Conservation (phyloP, 176 grass and related monocot species). For the Canna indica region DNA sequence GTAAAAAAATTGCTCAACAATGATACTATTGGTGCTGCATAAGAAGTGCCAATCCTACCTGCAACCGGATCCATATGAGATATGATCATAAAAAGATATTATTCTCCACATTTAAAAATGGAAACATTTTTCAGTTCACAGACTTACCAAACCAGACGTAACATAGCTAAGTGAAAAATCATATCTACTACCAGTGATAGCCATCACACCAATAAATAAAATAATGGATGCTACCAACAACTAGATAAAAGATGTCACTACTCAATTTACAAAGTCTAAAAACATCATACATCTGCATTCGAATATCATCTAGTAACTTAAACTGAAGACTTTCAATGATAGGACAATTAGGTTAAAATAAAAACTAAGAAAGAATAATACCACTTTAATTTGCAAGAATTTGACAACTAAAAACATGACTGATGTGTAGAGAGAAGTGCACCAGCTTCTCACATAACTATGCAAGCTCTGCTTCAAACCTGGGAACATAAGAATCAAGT, state of each 20-base stretch:
- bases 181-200: conserved; percentile 37
- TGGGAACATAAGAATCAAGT: conserved; percentile 47
- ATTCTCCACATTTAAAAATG: background rate
- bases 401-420: background rate
- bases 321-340: background rate
- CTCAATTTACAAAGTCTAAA: too few species aligned
- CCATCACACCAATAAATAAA: conserved; percentile 80
- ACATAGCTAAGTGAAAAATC: conserved; percentile 49
- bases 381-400: background rate
- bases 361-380: too few species aligned
- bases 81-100: conserved; percentile 5
- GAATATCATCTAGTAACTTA: background rate
- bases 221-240: conserved; percentile 81
- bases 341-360: too few species aligned
- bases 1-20: conserved; percentile 85
- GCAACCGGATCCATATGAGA: conserved; percentile 11
- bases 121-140: background rate
- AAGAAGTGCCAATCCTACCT: conserved; percentile 90
- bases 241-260: conserved; percentile 39
- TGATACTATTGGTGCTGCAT: conserved; percentile 79
- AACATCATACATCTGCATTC: too few species aligned
- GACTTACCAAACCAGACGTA: conserved; percentile 76
- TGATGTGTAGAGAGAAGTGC: conserved; percentile 9
- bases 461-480: conserved; percentile 78
- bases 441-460: conserved; percentile 92